phyloP scores from a whole-genome alignment of 2,329 filamentous ascomycete genomes.

The Diaporthe helianthi region DNA sequence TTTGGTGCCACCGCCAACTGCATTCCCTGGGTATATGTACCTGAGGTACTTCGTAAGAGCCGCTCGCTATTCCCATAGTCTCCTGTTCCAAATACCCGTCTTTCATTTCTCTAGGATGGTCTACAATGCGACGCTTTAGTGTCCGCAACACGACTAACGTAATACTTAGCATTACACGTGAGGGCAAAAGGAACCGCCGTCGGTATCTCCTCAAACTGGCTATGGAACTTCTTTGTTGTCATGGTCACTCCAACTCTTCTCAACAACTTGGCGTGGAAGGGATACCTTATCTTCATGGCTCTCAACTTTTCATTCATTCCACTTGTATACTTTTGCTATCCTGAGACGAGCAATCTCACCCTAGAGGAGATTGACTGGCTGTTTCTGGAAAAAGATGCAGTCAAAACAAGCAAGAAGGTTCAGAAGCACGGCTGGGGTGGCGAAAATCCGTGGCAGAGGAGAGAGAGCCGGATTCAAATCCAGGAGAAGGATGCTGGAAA shows the following conservation, averaged over 20 bases:
- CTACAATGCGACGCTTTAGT: no score
- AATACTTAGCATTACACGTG: constrained; percentile 38
- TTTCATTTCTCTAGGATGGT: no score
- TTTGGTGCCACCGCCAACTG: constrained; percentile 44
- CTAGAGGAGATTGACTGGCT: constrained; percentile 61
- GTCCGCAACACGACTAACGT: no score
- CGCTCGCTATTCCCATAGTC: no score
- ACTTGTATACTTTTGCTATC: constrained; percentile 55
- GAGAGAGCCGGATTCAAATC: constrained; percentile 18
- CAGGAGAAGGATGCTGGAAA: not conserved
- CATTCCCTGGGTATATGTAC: constrained; percentile 48
- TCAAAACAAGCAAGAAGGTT: constrained; percentile 30
- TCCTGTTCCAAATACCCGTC: no score
- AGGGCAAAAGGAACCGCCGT: constrained; percentile 44
- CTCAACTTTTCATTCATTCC: constrained; percentile 54
- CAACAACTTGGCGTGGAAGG: constrained; percentile 55
- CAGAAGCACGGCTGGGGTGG: constrained; percentile 32
- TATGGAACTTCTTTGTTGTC: constrained; percentile 47
- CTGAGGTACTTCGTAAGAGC: constrained; percentile 43
- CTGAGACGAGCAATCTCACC: constrained; percentile 57
- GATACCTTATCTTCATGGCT: constrained; percentile 59
- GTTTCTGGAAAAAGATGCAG: constrained; percentile 43
- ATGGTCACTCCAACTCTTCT: constrained; percentile 60
- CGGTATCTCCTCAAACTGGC: constrained; percentile 46
- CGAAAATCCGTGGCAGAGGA: constrained; percentile 33